These are phyloP conservation scores for Penicillium polonicum DNA, from an alignment of 2,329 filamentous ascomycete species.

Conservation along the genomic window DNA sequence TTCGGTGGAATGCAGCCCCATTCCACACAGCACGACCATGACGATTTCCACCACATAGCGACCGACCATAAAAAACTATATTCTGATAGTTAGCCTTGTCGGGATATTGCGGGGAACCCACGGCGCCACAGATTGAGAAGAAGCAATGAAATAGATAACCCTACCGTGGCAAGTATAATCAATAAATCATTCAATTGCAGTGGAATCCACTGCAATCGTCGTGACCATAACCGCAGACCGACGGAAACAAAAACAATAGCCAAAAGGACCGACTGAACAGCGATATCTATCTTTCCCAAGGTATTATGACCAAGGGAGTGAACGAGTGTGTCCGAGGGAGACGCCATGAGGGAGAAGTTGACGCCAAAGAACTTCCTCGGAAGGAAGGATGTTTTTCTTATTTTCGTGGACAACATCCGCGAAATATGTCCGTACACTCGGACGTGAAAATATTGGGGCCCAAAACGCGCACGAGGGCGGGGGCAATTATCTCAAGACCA, in stretches of 20 bases:
- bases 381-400: neutral
- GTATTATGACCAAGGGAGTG: constrained; percentile 21
- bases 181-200: constrained; percentile 21
- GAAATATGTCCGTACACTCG: neutral
- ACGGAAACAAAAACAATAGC: constrained; percentile 12
- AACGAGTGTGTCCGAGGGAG: constrained; percentile 8
- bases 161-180: constrained; percentile 17
- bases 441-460: neutral
- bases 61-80: constrained; percentile 17
- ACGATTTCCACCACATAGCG: constrained; percentile 23
- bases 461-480: neutral
- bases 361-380: neutral
- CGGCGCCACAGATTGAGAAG: neutral
- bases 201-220: constrained; percentile 11
- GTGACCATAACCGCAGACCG: constrained; percentile 20
- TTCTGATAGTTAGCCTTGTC: neutral
- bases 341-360: constrained; percentile 11
- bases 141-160: neutral
- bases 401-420: neutral
- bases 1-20: constrained; percentile 20
- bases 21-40: constrained; percentile 18
- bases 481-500: constrained; percentile 48
- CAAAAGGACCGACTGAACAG: constrained; percentile 20
- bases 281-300: constrained; percentile 22
- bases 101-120: neutral